Base-by-base conservation (phyloP, 2,329 filamentous ascomycete species). In the Huntiella bhutanensis region DNA sequence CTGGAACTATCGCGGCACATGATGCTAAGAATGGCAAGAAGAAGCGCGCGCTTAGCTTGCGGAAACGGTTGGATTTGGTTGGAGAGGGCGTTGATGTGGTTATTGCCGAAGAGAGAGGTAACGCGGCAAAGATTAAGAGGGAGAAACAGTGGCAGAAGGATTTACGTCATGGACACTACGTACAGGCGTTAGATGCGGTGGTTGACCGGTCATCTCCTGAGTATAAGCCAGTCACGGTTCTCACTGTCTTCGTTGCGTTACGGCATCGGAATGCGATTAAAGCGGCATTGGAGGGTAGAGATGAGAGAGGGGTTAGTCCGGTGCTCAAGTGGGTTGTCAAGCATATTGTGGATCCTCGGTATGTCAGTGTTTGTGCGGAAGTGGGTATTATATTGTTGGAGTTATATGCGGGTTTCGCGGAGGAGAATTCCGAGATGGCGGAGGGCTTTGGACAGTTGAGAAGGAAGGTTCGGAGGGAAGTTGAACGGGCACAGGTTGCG, bases 61-160 rank as follows among this genome's bases (percentile, higher is more conserved):
- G 60, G 15, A 64, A 65, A 53, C 60, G 65, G n/a, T 77, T 86
- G 50, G 84, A 95, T 56, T 80, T 86, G 56, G 71, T 81, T 15
- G 87, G 84, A 52, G 84, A 93, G 60, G 81, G 78, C 39, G 82
- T 80, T 17, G 86, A 95, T 57, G 86, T 95, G 46, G 74, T 94
- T 54, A 87, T 96, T 55, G 82, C 88, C 37, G 77, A 82, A 36
- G 77, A 73, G 56, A 66, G 56, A 42, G 41, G 41, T 7, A 12
- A 6, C 12, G 28, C 42, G n/a, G 22, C 17, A 6, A 42, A 66
- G 35, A 57, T 55, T 44, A 79, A 76, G 58, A 77, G 75, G 56
- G 73, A 82, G 54, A 75, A 77, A 41, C 57, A 64, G 4, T 98
- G 91, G 88, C 87, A 95, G 59, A 69, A 71, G 50, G 77, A 84